phyloP scores from a whole-genome alignment of 805 yeast genomes.

The Kockiozyma suomiensis region DNA sequence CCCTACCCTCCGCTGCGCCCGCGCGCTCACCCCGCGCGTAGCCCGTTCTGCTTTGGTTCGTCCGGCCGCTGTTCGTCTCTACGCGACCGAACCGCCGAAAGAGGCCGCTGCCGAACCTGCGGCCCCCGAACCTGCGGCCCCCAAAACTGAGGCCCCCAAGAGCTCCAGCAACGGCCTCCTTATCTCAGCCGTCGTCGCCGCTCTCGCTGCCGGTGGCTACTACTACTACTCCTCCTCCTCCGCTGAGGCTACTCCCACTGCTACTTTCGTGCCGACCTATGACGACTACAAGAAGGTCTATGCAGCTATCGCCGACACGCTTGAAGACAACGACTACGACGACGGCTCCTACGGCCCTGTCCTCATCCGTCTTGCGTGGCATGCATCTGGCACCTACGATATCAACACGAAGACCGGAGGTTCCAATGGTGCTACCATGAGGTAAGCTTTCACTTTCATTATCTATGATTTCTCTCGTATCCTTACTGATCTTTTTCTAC shows the following conservation, averaged over 20 bases:
- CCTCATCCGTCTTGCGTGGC: slow-evolving; percentile 82
- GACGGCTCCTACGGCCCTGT: slow-evolving; percentile 77
- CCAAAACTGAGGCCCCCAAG: slow-evolving; percentile 13
- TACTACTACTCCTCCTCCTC: slow-evolving; percentile 42
- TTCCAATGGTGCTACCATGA: slow-evolving; percentile 59
- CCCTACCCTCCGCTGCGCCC: slow-evolving; percentile 15
- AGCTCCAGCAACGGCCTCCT: slow-evolving; percentile 14
- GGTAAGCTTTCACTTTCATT: slow-evolving; percentile 41
- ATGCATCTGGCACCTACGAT: slow-evolving; percentile 78
- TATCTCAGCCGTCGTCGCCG: slow-evolving; percentile 15
- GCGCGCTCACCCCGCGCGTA: slow-evolving; percentile 5
- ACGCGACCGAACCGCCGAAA: slow-evolving; percentile 17
- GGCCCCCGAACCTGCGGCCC: neutral
- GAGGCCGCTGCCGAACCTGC: slow-evolving; percentile 9
- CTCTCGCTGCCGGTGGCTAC: slow-evolving; percentile 38
- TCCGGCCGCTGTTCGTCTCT: neutral
- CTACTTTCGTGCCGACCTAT: slow-evolving; percentile 39
- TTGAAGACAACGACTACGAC: slow-evolving; percentile 54
- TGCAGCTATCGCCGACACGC: slow-evolving; percentile 44
- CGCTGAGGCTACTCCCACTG: slow-evolving; percentile 41
- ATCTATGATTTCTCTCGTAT: neutral
- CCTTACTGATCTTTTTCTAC: neutral
- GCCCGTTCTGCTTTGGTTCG: slow-evolving; percentile 19
- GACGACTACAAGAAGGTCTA: slow-evolving; percentile 70
- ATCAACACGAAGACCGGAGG: slow-evolving; percentile 54